phyloP scores from a whole-genome alignment of 2,329 filamentous ascomycete species.

The Byssochlamys sp. region DNA sequence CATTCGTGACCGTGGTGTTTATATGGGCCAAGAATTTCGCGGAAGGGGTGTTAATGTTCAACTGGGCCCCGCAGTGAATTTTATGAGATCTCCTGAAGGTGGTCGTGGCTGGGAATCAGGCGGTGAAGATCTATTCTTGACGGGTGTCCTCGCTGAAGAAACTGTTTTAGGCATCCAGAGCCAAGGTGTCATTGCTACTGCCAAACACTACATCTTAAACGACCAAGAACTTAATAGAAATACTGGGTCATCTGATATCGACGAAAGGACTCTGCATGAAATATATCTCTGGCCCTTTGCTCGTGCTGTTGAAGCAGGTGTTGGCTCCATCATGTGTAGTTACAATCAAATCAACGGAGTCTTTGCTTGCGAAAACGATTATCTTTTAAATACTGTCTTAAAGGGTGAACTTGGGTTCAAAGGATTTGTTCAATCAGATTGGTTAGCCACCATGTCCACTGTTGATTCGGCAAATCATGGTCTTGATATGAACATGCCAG shows the following conservation, averaged over 20 bases:
- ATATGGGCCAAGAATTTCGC: no score
- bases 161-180: no score
- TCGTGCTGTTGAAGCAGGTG: constrained; percentile 55
- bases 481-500: constrained; percentile 75
- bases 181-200: no score
- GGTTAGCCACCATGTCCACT: constrained; percentile 55
- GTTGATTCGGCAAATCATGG: constrained; percentile 59
- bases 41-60: no score
- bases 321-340: constrained; percentile 7
- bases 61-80: no score
- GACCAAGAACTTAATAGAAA: background rate
- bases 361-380: constrained; percentile 53
- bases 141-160: no score
- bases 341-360: no score
- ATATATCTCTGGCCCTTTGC: constrained; percentile 66
- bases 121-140: no score
- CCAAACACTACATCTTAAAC: no score
- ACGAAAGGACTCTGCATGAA: constrained; percentile 63
- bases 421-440: constrained; percentile 56
- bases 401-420: constrained; percentile 60
- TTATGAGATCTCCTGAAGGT: no score
- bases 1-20: no score
- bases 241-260: constrained; percentile 46
- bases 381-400: constrained; percentile 52
- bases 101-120: no score